Conservation (phyloP, 2,329 filamentous ascomycete species). For the Parascedosporium putredinis region DNA sequence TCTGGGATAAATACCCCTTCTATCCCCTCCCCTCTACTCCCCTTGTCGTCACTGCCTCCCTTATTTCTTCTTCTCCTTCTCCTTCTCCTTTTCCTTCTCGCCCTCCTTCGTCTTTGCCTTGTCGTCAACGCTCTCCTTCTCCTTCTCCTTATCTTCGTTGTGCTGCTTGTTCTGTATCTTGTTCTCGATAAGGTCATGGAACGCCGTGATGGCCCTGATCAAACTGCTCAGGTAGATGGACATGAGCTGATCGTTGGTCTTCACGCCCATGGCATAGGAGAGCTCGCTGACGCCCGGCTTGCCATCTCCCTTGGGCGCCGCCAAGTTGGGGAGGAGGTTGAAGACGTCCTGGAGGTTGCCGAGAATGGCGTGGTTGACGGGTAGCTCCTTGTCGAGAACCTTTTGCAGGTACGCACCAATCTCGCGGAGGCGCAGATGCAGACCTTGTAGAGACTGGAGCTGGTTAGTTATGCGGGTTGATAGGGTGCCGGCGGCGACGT, state of each 20-base stretch:
- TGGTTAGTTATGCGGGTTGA: conserved; percentile 96
- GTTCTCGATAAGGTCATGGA: conserved; percentile 98
- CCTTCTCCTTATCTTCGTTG: conserved; percentile 87
- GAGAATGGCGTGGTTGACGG: conserved; percentile 93
- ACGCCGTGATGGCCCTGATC: conserved; percentile 95
- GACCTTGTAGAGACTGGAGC: conserved; percentile 89
- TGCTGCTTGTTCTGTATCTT: conserved; percentile 99
- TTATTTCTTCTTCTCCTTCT: conserved; percentile 43
- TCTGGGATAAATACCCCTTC: background rate
- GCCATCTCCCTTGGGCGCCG: conserved; percentile 62
- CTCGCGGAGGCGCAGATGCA: conserved; percentile 88
- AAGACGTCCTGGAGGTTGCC: conserved; percentile 99
- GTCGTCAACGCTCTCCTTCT: conserved; percentile 58
- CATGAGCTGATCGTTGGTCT: conserved; percentile 99
- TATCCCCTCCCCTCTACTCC: background rate
- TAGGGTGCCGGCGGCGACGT: conserved; percentile 92
- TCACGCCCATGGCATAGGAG: conserved; percentile 93
- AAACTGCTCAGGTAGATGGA: conserved; percentile 93
- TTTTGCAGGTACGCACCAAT: conserved; percentile 95
- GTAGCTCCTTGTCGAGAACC: conserved; percentile 83
- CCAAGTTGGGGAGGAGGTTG: conserved; percentile 93
- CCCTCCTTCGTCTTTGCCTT: conserved; percentile 50
- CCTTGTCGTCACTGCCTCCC: background rate
- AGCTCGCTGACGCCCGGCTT: conserved; percentile 61
- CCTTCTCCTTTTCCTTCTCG: conserved; percentile 29